Base-by-base conservation (phyloP, 768 basidiomycete species). In the Arthromyces matolae region DNA sequence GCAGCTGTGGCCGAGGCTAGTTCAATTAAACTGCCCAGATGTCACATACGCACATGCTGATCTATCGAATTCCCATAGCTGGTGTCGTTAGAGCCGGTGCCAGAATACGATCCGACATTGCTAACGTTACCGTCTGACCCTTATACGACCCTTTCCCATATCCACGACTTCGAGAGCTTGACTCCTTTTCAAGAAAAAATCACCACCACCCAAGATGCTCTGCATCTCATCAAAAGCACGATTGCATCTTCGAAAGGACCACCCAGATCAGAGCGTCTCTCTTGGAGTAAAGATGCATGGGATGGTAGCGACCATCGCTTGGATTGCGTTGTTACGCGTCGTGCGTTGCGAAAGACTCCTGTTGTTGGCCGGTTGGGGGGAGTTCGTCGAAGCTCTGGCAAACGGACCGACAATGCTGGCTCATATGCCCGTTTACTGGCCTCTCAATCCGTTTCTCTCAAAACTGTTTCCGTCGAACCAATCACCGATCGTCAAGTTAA, bases 121-220 rank as follows among this genome's bases (percentile, higher is more conserved):
- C 68, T 84, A 14, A 57, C 66, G 12, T 65, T 83, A 12, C 77
- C 78, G n/a, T 60, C 66, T 14, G 82, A 85, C 33, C 81, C 83
- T 12, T 75, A 80, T 43, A 71, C 77, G 1, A 59, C 59, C 10
- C 67, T 84, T 14, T 61, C 61, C 24, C 57, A 60, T 16, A 49
- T 67, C 16, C 60, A 71, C 62, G 57, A 57, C 40, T 47, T 76
- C 14, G 38, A 63, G 41, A 52, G 64, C 8, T 51, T 75, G 16
- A 46, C 62, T 10, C 59, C 67, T 10, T 76, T 73, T 47, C 73
- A 80, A 20, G 80, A 85, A 58, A 67, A 56, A 45, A 70, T 75
- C 57, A 58, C 62, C 20, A 67, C 71, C 1, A 68, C 63, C 1
- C 56, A 63, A 9, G 66, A 68, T 32, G 66, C 66, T n/a, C 50